phyloP scores from a whole-genome alignment of 805 yeast genomes.

The Hanseniaspora pseudoguilliermondii region DNA sequence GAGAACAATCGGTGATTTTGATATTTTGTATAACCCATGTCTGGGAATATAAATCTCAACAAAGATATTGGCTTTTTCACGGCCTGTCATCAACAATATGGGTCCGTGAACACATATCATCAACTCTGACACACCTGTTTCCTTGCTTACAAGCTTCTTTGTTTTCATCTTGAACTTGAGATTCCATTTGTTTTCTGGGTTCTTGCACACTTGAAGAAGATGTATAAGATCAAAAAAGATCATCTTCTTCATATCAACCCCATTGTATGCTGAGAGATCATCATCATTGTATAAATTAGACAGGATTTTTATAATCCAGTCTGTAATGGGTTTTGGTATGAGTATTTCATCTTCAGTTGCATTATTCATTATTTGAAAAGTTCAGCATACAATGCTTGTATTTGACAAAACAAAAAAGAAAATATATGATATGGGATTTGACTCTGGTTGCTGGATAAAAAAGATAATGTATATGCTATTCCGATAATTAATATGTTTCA shows the following conservation, averaged over 20 bases:
- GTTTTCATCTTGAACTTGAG: slow-evolving; percentile 57
- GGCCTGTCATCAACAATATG: neutral
- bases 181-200: slow-evolving; percentile 22
- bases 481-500: too few species aligned
- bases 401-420: too few species aligned
- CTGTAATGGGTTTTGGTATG: slow-evolving; percentile 33
- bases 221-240: slow-evolving; percentile 46
- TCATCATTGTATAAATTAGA: slow-evolving; percentile 31
- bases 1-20: slow-evolving; percentile 51
- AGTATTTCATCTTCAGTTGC: neutral
- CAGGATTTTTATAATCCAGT: slow-evolving; percentile 48
- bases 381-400: too few species aligned
- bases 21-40: slow-evolving; percentile 39
- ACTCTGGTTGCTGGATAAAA: too few species aligned
- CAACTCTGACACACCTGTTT: slow-evolving; percentile 43
- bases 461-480: too few species aligned
- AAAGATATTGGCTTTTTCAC: slow-evolving; percentile 23
- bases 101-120: slow-evolving; percentile 53
- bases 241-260: slow-evolving; percentile 15
- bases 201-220: slow-evolving; percentile 33
- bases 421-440: too few species aligned
- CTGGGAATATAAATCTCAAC: slow-evolving; percentile 18
- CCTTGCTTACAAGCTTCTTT: slow-evolving; percentile 41
- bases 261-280: neutral
- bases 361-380: neutral